These are phyloP conservation scores for Stagonosporopsis vannaccii DNA, from an alignment of 2,329 filamentous ascomycete genomes.

Conservation along the genomic window DNA sequence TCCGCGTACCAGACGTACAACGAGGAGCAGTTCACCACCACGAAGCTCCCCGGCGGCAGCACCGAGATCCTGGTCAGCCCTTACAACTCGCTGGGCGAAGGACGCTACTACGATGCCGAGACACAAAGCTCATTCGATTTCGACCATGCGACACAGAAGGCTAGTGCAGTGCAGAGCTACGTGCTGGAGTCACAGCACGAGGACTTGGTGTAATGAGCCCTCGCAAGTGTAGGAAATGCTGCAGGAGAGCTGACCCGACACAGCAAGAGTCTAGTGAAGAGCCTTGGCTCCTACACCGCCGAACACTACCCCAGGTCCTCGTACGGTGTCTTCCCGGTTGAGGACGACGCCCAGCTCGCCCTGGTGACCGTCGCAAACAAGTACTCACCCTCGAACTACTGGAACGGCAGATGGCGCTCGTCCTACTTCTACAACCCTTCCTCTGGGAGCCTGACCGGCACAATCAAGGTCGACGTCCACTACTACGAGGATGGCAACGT, in stretches of 20 bases:
- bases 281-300: constrained; percentile 74
- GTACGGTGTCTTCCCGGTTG: constrained; percentile 82
- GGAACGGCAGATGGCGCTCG: constrained; percentile 97
- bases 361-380: constrained; percentile 92
- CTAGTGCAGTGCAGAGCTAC: constrained; percentile 81
- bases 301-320: constrained; percentile 89
- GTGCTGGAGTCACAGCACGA: constrained; percentile 76
- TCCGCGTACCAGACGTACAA: constrained; percentile 95
- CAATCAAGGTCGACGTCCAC: constrained; percentile 92
- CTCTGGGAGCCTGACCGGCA: constrained; percentile 72
- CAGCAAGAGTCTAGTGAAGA: constrained; percentile 85
- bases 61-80: constrained; percentile 82
- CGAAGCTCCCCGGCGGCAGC: constrained; percentile 87
- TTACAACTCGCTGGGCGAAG: constrained; percentile 81
- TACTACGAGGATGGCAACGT: constrained; percentile 99
- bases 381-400: constrained; percentile 98
- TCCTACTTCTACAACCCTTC: constrained; percentile 80
- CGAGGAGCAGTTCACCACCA: constrained; percentile 88
- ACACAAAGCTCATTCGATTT: constrained; percentile 88
- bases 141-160: constrained; percentile 85
- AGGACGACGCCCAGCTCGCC: constrained; percentile 77
- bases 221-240: background rate
- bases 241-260: background rate
- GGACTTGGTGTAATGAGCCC: constrained; percentile 74
- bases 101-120: constrained; percentile 89